These are phyloP conservation scores for Tulasnella sp. DNA, from an alignment of 768 basidiomycete genomes.

Conservation along the genomic window DNA sequence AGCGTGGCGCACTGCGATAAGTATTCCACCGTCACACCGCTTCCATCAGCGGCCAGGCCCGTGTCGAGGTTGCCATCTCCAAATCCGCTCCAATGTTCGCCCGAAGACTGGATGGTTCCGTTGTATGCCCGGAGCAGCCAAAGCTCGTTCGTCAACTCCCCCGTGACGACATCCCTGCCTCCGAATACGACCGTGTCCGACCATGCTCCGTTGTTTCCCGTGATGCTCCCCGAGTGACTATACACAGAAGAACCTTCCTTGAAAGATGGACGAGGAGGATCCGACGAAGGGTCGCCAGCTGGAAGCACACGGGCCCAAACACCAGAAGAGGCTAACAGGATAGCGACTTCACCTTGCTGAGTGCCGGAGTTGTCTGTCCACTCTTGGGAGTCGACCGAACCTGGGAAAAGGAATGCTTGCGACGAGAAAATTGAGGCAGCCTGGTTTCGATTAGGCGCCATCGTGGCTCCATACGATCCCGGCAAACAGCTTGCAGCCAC, in stretches of 20 bases:
- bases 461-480: slow-evolving; percentile 47
- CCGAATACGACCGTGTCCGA: slow-evolving; percentile 78
- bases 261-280: slow-evolving; percentile 55
- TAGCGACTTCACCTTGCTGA: slow-evolving; percentile 67
- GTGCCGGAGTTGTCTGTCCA: slow-evolving; percentile 67
- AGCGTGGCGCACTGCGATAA: slow-evolving; percentile 56
- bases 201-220: slow-evolving; percentile 32
- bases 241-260: slow-evolving; percentile 68
- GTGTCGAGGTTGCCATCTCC: slow-evolving; percentile 59
- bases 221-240: slow-evolving; percentile 44
- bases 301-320: slow-evolving; percentile 72
- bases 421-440: slow-evolving; percentile 55
- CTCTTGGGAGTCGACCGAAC: slow-evolving; percentile 56
- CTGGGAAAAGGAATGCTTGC: slow-evolving; percentile 68
- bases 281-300: slow-evolving; percentile 64
- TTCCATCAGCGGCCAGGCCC: slow-evolving; percentile 62
- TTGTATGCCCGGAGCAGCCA: slow-evolving; percentile 76
- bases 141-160: slow-evolving; percentile 66
- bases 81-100: slow-evolving; percentile 50
- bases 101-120: slow-evolving; percentile 50
- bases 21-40: slow-evolving; percentile 61
- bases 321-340: slow-evolving; percentile 58
- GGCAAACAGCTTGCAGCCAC: slow-evolving; percentile 56
- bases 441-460: slow-evolving; percentile 59
- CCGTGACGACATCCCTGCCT: slow-evolving; percentile 57